These are phyloP conservation scores for Cercophora sp. DNA, from an alignment of 495 filamentous ascomycete genomes.

Conservation along the genomic window DNA sequence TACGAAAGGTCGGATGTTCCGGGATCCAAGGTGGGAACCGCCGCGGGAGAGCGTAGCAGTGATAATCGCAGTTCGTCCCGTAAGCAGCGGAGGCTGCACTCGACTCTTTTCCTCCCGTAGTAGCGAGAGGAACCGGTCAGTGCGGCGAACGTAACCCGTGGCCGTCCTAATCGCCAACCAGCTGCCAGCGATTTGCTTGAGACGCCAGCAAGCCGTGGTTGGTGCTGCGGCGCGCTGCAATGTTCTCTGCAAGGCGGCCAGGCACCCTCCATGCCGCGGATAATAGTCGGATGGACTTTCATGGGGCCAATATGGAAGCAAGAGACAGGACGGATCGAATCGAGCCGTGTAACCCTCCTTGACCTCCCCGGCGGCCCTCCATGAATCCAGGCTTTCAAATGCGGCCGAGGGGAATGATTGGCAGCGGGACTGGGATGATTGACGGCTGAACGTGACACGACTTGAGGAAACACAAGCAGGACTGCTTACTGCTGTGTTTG, in stretches of 20 bases:
- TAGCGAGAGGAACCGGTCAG: not conserved
- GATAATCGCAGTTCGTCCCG: not conserved
- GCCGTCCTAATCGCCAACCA: not conserved
- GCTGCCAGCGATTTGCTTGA: not conserved
- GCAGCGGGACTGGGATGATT: not conserved
- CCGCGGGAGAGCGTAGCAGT: slow-evolving; percentile 18
- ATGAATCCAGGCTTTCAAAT: not conserved
- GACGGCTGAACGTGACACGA: not conserved
- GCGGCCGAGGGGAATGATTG: not conserved
- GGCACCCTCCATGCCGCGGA: slow-evolving; percentile 14
- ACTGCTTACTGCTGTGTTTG: not conserved
- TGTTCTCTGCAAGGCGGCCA: slow-evolving; percentile 12
- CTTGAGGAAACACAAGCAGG: not conserved
- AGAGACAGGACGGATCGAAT: slow-evolving; percentile 26
- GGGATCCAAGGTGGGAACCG: slow-evolving; percentile 22
- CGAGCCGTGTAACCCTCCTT: slow-evolving; percentile 25
- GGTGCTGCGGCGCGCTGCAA: not conserved
- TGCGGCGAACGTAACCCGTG: not conserved
- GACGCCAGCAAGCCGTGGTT: not conserved
- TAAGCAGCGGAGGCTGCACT: not conserved
- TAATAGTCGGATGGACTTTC: slow-evolving; percentile 25
- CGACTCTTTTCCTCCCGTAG: too few species aligned
- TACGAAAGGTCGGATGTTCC: slow-evolving; percentile 9
- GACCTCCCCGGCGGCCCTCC: not conserved
- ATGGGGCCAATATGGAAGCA: slow-evolving; percentile 26